These are phyloP conservation scores for Rugonectria rugulosa DNA, from an alignment of 2,329 filamentous ascomycete species.

Conservation along the genomic window DNA sequence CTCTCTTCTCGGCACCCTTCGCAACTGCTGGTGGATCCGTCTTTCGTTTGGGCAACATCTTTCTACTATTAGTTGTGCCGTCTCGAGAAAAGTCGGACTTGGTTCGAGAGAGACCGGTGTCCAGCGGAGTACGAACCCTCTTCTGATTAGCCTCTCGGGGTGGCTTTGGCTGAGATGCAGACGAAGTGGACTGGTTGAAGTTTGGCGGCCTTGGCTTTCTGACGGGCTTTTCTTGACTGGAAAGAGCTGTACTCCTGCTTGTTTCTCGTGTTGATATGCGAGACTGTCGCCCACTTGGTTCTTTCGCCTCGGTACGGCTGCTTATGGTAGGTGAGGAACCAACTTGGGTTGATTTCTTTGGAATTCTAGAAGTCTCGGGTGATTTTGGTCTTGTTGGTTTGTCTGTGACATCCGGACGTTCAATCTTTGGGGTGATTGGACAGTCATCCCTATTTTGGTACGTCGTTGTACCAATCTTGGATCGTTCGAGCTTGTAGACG, in stretches of 20 bases:
- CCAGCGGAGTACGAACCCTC: slow-evolving; percentile 29
- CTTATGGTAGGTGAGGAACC: slow-evolving; percentile 15
- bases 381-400: slow-evolving; percentile 4
- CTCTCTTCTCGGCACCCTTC: slow-evolving; percentile 51
- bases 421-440: slow-evolving; percentile 36
- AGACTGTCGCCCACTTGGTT: neutral
- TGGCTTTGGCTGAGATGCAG: slow-evolving; percentile 18
- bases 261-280: neutral
- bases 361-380: slow-evolving; percentile 21
- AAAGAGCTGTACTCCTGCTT: neutral
- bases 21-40: slow-evolving; percentile 22
- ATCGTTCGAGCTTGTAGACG: slow-evolving; percentile 66
- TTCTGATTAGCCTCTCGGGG: slow-evolving; percentile 37
- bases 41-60: slow-evolving; percentile 34
- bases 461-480: slow-evolving; percentile 53
- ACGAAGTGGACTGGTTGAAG: slow-evolving; percentile 18
- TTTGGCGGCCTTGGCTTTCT: slow-evolving; percentile 21
- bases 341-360: slow-evolving; percentile 19
- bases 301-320: neutral
- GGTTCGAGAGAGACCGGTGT: slow-evolving; percentile 36
- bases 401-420: slow-evolving; percentile 39
- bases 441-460: slow-evolving; percentile 46
- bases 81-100: slow-evolving; percentile 37
- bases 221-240: neutral
- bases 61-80: slow-evolving; percentile 13